phyloP scores from a whole-genome alignment of 192 early-diverging fungal species.

The Oehlia diaphana region DNA sequence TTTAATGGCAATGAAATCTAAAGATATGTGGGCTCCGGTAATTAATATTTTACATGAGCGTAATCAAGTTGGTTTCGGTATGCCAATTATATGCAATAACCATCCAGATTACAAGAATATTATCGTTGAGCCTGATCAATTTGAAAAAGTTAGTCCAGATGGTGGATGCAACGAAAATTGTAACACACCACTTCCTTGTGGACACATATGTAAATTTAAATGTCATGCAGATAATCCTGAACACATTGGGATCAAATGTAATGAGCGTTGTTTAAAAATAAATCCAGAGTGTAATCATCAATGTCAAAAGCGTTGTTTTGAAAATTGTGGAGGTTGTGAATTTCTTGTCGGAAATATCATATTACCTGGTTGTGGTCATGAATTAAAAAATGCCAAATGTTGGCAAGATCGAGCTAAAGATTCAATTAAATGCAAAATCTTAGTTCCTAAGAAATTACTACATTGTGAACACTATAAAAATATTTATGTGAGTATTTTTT shows the following conservation, averaged over 20 bases:
- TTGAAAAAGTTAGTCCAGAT: conserved; percentile 45
- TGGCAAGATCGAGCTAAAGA: not conserved
- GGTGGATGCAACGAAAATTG: conserved; percentile 55
- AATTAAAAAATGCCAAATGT: not conserved
- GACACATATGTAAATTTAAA: conserved; percentile 47
- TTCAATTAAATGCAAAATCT: conserved; percentile 26
- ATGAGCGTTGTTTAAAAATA: not conserved
- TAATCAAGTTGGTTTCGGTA: conserved; percentile 40
- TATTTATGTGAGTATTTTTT: conserved; percentile 1
- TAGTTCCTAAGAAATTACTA: conserved; percentile 26
- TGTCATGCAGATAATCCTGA: conserved; percentile 30
- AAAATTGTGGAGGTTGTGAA: conserved; percentile 4
- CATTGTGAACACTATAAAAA: conserved; percentile 43
- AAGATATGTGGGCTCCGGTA: conserved; percentile 42
- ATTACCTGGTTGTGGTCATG: not conserved
- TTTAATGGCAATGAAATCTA: conserved; percentile 33
- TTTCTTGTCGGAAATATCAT: not conserved
- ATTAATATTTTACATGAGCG: conserved; percentile 37
- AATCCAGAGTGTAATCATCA: conserved; percentile 32
- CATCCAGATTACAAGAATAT: conserved; percentile 42
- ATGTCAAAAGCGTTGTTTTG: conserved; percentile 21
- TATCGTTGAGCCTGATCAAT: conserved; percentile 29
- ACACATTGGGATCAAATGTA: conserved; percentile 35
- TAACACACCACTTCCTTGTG: conserved; percentile 43
- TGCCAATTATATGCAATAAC: conserved; percentile 49